phyloP scores from a whole-genome alignment of 2,329 filamentous ascomycete genomes.

The Xylariaceae sp. region DNA sequence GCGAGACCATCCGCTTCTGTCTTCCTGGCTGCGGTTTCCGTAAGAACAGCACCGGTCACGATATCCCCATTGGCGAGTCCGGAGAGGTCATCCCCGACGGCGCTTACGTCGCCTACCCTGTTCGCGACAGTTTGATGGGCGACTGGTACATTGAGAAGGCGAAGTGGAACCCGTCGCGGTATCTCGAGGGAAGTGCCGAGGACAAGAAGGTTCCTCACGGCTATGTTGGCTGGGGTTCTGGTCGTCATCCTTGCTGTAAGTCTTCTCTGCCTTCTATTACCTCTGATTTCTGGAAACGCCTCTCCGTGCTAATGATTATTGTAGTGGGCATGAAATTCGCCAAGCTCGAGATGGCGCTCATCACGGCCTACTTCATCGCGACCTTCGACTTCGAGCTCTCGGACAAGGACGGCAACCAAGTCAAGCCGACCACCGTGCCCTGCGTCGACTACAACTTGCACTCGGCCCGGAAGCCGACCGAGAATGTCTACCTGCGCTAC shows the following conservation, averaged over 20 bases:
- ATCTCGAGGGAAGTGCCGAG: slow-evolving; percentile 40
- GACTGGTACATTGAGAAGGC: slow-evolving; percentile 38
- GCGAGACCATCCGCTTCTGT: slow-evolving; percentile 49
- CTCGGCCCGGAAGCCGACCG: slow-evolving; percentile 37
- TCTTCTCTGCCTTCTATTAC: neutral
- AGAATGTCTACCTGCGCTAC: slow-evolving; percentile 36
- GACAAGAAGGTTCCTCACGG: slow-evolving; percentile 30
- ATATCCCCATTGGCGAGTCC: slow-evolving; percentile 40
- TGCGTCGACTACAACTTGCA: slow-evolving; percentile 35
- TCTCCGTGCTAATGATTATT: neutral
- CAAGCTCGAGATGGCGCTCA: slow-evolving; percentile 45
- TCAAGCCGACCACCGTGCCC: slow-evolving; percentile 24
- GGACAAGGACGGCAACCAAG: slow-evolving; percentile 34
- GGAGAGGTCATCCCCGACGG: slow-evolving; percentile 46
- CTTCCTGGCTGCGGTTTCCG: slow-evolving; percentile 45
- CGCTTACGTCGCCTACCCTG: slow-evolving; percentile 42
- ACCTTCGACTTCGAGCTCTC: slow-evolving; percentile 40
- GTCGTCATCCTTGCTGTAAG: slow-evolving; percentile 37
- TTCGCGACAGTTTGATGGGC: slow-evolving; percentile 44
- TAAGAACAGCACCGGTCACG: slow-evolving; percentile 43
- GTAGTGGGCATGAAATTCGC: slow-evolving; percentile 38
- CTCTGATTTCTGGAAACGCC: too few species aligned
- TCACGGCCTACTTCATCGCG: slow-evolving; percentile 43
- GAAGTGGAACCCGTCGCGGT: slow-evolving; percentile 43
- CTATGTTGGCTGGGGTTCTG: slow-evolving; percentile 27